Percentiles rank a stretch among this genome's conserved stretches.
Evolutionary conservation across 805 yeast genomes (phyloP).

Genomic region (Ogataea sp.): DNA sequence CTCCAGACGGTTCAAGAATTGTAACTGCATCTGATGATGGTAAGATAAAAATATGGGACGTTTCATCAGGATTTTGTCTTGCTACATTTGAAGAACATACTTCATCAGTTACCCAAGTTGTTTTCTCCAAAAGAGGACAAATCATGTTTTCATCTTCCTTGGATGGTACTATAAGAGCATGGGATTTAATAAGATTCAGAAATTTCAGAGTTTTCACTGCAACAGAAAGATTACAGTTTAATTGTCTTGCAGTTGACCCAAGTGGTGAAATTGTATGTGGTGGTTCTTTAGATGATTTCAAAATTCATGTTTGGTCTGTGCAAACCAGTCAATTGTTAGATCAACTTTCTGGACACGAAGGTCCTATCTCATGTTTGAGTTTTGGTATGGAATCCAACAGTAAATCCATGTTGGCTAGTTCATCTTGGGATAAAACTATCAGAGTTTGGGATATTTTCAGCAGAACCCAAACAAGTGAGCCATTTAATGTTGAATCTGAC

Average conservation of each 20-base stretch:
- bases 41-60: slow-evolving; percentile 94
- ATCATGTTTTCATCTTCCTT: slow-evolving; percentile 86
- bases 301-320: slow-evolving; percentile 93
- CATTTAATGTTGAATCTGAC: slow-evolving; percentile 77
- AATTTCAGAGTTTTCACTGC: slow-evolving; percentile 95
- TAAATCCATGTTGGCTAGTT: slow-evolving; percentile 59
- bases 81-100: slow-evolving; percentile 89
- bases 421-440: slow-evolving; percentile 94
- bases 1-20: slow-evolving; percentile 89
- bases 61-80: slow-evolving; percentile 83
- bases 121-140: slow-evolving; percentile 83
- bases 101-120: slow-evolving; percentile 80
- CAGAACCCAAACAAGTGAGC: slow-evolving; percentile 82
- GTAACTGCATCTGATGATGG: slow-evolving; percentile 97
- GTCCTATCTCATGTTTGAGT: slow-evolving; percentile 83
- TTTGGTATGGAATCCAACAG: slow-evolving; percentile 69
- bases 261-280: slow-evolving; percentile 96
- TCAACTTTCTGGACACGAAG: slow-evolving; percentile 86
- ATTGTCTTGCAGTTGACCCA: slow-evolving; percentile 88
- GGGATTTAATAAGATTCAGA: slow-evolving; percentile 90
- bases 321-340: slow-evolving; percentile 92
- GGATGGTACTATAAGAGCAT: slow-evolving; percentile 96
- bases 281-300: slow-evolving; percentile 83
- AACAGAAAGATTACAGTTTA: slow-evolving; percentile 79
- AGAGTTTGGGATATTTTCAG: slow-evolving; percentile 91